Conservation (phyloP, 202 grass and related monocot species). For the Cymbopogon flexuosus region DNA sequence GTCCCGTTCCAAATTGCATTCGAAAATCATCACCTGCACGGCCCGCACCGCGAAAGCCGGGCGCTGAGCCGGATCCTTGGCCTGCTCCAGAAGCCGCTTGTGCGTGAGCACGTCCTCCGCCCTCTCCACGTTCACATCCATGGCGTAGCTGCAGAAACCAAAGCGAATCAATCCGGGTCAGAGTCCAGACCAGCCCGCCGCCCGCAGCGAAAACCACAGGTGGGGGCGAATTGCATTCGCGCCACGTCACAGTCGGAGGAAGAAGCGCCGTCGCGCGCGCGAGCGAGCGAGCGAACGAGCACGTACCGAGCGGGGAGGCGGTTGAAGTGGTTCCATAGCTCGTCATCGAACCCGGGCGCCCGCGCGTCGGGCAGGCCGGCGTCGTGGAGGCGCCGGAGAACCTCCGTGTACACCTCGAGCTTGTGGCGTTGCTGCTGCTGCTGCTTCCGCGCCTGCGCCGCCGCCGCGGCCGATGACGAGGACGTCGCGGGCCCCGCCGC, state of each 20-base stretch:
- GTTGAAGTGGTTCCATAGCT: constrained; percentile 83
- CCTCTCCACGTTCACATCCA: constrained; percentile 94
- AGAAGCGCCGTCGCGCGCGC: background rate
- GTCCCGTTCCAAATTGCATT: constrained; percentile 6
- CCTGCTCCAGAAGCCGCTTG: constrained; percentile 63
- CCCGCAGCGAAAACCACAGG: background rate
- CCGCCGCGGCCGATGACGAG: constrained; percentile 28
- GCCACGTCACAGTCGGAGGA: background rate
- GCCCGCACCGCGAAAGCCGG: constrained; percentile 68
- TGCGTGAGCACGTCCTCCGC: constrained; percentile 90
- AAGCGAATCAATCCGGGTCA: constrained; percentile 10
- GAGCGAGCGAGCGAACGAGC: background rate
- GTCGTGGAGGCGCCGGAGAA: constrained; percentile 60
- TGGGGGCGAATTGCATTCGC: constrained; percentile 3
- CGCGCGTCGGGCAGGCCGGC: constrained; percentile 38
- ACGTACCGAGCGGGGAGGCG: constrained; percentile 71
- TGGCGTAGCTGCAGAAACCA: constrained; percentile 53
- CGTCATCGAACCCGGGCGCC: constrained; percentile 57
- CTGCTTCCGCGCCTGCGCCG: constrained; percentile 60
- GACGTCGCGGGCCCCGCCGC: constrained; percentile 1
- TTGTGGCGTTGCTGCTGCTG: constrained; percentile 57
- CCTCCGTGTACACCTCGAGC: constrained; percentile 76
- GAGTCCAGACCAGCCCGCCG: background rate
- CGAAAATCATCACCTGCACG: constrained; percentile 52
- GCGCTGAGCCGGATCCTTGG: constrained; percentile 55